Conservation (phyloP, 2,329 filamentous ascomycete species). For the Aspergillus novofumigatus region DNA sequence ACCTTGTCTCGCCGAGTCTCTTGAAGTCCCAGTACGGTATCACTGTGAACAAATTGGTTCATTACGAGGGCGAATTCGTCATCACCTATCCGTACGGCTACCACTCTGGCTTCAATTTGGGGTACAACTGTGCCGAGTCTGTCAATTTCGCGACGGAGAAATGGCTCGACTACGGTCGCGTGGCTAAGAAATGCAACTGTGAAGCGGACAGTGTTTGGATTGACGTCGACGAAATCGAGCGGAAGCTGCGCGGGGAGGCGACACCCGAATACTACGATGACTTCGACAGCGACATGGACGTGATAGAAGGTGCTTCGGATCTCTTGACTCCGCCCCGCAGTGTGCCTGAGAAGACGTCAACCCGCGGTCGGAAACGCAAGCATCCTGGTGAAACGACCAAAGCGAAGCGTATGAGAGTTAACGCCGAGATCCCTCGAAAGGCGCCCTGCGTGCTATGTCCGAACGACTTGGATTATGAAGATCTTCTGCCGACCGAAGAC, state of each 20-base stretch:
- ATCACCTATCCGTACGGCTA: conserved; percentile 99
- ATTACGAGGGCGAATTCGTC: conserved; percentile 95
- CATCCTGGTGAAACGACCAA: conserved; percentile 53
- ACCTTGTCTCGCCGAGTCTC: conserved; percentile 87
- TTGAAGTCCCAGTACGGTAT: conserved; percentile 87
- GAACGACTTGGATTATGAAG: conserved; percentile 76
- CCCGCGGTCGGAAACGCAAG: conserved; percentile 66
- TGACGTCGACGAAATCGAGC: conserved; percentile 91
- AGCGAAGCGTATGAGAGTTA: conserved; percentile 74
- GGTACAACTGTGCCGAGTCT: conserved; percentile 97
- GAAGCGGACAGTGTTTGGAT: conserved; percentile 98
- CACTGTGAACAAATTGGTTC: conserved; percentile 91
- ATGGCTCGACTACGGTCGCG: conserved; percentile 91
- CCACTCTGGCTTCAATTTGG: conserved; percentile 95
- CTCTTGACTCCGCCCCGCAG: conserved; percentile 75
- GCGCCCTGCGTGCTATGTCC: conserved; percentile 89
- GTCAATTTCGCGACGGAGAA: conserved; percentile 96
- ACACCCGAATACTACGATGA: conserved; percentile 50
- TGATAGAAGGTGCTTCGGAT: conserved; percentile 61
- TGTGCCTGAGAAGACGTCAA: conserved; percentile 64
- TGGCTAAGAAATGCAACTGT: conserved; percentile 95
- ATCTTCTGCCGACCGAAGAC: conserved; percentile 82
- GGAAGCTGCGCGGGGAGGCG: conserved; percentile 81
- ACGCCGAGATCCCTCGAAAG: conserved; percentile 65
- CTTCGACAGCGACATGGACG: conserved; percentile 60